Evolutionary conservation across 495 filamentous ascomycete genomes (phyloP).

Genomic region (Penicillium tannophilum): DNA sequence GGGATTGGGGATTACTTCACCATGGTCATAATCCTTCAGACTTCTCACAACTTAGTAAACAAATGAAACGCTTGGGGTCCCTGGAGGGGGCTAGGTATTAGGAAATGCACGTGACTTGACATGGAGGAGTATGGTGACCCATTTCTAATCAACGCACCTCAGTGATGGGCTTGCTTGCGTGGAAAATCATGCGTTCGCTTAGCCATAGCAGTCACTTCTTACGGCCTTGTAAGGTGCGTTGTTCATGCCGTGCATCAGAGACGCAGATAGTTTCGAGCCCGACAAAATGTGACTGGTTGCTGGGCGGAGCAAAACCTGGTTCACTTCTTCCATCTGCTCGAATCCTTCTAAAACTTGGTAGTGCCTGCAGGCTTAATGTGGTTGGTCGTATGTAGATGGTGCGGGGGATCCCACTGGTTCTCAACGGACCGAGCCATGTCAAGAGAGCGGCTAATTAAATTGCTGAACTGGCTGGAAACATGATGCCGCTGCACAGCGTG

Average conservation of each 20-base stretch:
- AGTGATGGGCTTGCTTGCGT: not conserved
- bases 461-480: no score
- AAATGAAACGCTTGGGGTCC: not conserved
- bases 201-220: not conserved
- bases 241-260: not conserved
- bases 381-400: not conserved
- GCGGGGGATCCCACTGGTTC: not conserved
- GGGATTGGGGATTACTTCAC: not conserved
- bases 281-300: not conserved
- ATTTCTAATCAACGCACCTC: not conserved
- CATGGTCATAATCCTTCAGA: not conserved
- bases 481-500: not conserved
- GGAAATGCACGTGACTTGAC: not conserved
- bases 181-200: not conserved
- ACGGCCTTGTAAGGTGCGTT: not conserved
- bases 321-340: not conserved
- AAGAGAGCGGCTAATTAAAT: not conserved
- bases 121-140: not conserved
- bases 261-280: not conserved
- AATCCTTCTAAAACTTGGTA: not conserved
- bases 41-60: not conserved
- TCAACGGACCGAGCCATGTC: not conserved
- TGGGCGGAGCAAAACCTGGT: not conserved
- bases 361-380: not conserved
- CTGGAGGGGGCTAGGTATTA: not conserved